phyloP scores from a whole-genome alignment of 441 rosid species.

The Corymbia calophylla region DNA sequence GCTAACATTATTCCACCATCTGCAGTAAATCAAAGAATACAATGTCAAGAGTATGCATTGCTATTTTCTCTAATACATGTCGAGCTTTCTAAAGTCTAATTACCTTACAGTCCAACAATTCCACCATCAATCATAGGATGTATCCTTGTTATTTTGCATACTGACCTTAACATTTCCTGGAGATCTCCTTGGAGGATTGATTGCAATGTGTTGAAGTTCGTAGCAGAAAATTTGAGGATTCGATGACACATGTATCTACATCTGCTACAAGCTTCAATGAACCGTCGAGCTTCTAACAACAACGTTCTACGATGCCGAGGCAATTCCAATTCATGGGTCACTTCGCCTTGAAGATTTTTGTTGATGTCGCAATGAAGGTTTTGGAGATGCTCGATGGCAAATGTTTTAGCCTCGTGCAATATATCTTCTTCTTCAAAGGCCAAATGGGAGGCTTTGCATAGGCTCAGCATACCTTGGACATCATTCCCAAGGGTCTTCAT shows the following conservation, averaged over 20 bases:
- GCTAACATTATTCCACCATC: conserved; percentile 35
- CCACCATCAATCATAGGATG: background rate
- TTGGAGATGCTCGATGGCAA: background rate
- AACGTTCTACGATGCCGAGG: conserved; percentile 19
- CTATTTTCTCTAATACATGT: background rate
- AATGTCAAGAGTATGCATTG: background rate
- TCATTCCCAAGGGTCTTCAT: background rate
- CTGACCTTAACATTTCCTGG: conserved; percentile 15
- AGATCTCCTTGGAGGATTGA: conserved; percentile 28
- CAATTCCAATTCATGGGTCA: conserved; percentile 24
- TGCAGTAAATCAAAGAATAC: background rate
- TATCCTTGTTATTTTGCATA: background rate
- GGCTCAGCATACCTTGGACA: background rate
- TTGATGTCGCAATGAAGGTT: background rate
- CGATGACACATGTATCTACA: background rate
- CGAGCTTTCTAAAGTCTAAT: background rate
- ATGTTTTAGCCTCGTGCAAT: background rate
- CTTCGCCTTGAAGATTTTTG: background rate
- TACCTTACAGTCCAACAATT: background rate
- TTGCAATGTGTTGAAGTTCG: conserved; percentile 28
- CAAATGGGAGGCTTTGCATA: conserved; percentile 1
- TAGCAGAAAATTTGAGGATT: conserved; percentile 19
- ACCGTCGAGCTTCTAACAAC: conserved; percentile 28
- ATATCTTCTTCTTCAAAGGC: background rate
- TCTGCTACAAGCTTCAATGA: conserved; percentile 11